Evolutionary conservation across 1,284 basidiomycete species (phyloP).

Genomic region (Malassezia caprae): DNA sequence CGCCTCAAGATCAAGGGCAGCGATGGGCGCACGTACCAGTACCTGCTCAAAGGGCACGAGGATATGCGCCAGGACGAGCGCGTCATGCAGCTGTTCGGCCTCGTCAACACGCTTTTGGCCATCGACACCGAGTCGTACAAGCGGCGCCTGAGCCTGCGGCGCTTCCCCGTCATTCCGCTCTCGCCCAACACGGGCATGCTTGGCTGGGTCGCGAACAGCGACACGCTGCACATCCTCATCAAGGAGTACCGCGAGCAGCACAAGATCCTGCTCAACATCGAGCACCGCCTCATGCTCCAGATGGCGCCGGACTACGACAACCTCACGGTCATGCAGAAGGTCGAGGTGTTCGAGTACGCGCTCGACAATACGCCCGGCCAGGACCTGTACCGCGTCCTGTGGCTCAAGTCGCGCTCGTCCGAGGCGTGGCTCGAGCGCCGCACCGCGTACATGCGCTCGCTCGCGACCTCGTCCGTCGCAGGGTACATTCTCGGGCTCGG

Average conservation of each 20-base stretch:
- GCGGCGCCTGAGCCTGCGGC: conserved; percentile 84
- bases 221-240: conserved; percentile 95
- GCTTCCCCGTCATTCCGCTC: conserved; percentile 84
- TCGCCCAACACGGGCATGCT: conserved; percentile 91
- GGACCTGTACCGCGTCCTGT: conserved; percentile 94
- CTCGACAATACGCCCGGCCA: conserved; percentile 97
- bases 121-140: conserved; percentile 93
- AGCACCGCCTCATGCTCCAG: conserved; percentile 94
- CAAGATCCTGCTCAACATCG: conserved; percentile 94
- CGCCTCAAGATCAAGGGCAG: conserved; percentile 77
- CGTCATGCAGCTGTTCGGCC: conserved; percentile 96
- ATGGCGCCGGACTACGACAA: conserved; percentile 99
- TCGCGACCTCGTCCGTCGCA: conserved; percentile 55
- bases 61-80: conserved; percentile 97
- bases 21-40: conserved; percentile 89
- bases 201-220: conserved; percentile 92
- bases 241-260: conserved; percentile 54
- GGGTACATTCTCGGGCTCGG: conserved; percentile 87
- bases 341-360: conserved; percentile 98
- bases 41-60: conserved; percentile 91
- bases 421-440: conserved; percentile 96
- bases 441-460: conserved; percentile 88
- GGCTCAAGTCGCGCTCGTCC: conserved; percentile 88
- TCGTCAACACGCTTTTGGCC: conserved; percentile 87
- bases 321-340: conserved; percentile 86